Percentiles rank a stretch among this genome's conserved stretches.
Evolutionary conservation across 2,329 filamentous ascomycete species (phyloP).

Genomic region (Trichoderma sp.): DNA sequence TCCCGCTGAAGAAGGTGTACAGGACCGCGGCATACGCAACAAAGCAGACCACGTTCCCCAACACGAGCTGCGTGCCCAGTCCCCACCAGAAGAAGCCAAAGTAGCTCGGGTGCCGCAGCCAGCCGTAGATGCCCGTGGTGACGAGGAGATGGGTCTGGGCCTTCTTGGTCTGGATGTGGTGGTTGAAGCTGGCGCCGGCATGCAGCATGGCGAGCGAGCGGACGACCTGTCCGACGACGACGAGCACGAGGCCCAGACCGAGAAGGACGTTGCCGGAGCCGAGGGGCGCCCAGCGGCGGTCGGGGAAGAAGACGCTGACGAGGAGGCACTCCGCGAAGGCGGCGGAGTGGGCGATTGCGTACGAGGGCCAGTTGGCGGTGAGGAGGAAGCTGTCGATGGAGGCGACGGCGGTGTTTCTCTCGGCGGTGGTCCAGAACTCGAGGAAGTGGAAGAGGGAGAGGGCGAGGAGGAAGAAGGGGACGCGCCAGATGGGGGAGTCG

Average conservation of each 20-base stretch:
- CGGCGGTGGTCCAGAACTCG: conserved; percentile 89
- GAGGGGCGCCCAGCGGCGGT: conserved; percentile 50
- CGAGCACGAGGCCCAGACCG: conserved; percentile 63
- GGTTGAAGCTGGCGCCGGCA: conserved; percentile 90
- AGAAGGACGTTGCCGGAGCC: conserved; percentile 48
- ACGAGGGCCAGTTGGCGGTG: conserved; percentile 79
- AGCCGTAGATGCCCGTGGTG: conserved; percentile 75
- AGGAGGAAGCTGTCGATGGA: conserved; percentile 78
- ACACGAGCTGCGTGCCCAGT: conserved; percentile 85
- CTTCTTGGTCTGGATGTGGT: conserved; percentile 73
- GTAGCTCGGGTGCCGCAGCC: conserved; percentile 84
- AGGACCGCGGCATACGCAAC: conserved; percentile 72
- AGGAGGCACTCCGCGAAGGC: conserved; percentile 74
- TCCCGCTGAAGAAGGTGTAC: conserved; percentile 78
- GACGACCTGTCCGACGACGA: conserved; percentile 71
- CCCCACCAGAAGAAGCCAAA: conserved; percentile 99
- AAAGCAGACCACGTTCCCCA: conserved; percentile 83
- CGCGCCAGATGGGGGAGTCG: conserved; percentile 58
- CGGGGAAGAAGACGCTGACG: conserved; percentile 59
- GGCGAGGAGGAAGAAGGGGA: conserved; percentile 66
- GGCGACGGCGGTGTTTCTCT: conserved; percentile 76
- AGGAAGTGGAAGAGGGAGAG: conserved; percentile 90
- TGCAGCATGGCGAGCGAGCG: conserved; percentile 85
- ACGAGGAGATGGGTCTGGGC: conserved; percentile 75
- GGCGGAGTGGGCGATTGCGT: conserved; percentile 77